Conservation (phyloP, 75 land plant species). For the Sequoia sempervirens region DNA sequence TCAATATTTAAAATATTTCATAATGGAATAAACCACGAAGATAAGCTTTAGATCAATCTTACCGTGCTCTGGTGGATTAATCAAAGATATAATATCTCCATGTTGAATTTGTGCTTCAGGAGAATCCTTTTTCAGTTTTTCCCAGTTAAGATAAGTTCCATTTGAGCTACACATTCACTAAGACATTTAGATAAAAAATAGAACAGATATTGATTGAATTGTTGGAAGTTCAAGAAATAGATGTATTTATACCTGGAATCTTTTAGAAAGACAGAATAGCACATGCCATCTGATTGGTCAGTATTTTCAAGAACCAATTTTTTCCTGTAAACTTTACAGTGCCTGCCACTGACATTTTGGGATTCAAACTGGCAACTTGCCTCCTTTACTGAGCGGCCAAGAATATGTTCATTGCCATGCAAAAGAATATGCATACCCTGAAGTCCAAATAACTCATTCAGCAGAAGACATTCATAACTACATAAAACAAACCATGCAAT, state of each 20-base stretch:
- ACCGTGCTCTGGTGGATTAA: constrained; percentile 77
- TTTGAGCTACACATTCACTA: constrained; percentile 66
- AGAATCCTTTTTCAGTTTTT: constrained; percentile 55
- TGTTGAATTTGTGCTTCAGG: constrained; percentile 57
- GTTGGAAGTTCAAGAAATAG: not conserved
- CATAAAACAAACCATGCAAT: constrained; percentile 3
- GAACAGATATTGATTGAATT: not conserved
- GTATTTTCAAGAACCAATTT: constrained; percentile 21
- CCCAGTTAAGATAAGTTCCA: constrained; percentile 82
- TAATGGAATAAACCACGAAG: not conserved
- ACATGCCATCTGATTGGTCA: constrained; percentile 12
- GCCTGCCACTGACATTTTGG: constrained; percentile 61
- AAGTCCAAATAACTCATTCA: not conserved
- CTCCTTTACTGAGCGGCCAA: constrained; percentile 76
- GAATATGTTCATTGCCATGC: constrained; percentile 52
- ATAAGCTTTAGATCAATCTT: constrained; percentile 9
- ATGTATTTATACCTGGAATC: constrained; percentile 66
- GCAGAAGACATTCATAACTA: not conserved
- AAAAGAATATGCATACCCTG: constrained; percentile 83
- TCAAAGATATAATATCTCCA: constrained; percentile 87
- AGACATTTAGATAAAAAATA: constrained; percentile 4
- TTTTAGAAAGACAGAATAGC: constrained; percentile 45
- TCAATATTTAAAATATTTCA: not conserved
- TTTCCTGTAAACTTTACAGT: constrained; percentile 69
- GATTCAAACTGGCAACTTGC: constrained; percentile 58